Conservation (phyloP, 1,284 basidiomycete genomes). For the Sporisorium exsertum region DNA sequence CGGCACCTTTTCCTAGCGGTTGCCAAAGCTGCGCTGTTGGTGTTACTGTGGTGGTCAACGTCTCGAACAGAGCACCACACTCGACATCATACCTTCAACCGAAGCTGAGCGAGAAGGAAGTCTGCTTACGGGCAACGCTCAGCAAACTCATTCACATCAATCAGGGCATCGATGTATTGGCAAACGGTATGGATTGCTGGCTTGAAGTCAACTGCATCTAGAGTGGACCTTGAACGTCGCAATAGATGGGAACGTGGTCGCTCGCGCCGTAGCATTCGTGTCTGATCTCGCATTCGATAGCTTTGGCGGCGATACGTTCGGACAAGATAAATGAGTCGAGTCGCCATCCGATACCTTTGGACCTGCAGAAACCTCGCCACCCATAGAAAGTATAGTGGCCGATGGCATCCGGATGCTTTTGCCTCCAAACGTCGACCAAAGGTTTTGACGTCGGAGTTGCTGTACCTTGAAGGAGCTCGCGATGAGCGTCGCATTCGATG, state of each 20-base stretch:
- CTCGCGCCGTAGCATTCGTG: slow-evolving; percentile 86
- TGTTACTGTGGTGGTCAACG: too few relatives aligned
- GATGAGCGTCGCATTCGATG: slow-evolving; percentile 74
- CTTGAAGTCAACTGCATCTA: slow-evolving; percentile 11
- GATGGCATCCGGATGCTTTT: slow-evolving; percentile 76
- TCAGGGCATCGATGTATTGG: neutral
- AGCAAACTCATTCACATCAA: neutral
- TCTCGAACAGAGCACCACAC: too few relatives aligned
- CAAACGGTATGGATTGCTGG: neutral
- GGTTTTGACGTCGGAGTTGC: slow-evolving; percentile 63
- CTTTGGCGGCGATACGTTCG: slow-evolving; percentile 75
- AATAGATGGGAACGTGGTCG: slow-evolving; percentile 77
- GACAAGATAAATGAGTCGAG: slow-evolving; percentile 77
- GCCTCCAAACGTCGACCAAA: slow-evolving; percentile 85
- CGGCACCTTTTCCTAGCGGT: too few relatives aligned
- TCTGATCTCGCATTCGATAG: slow-evolving; percentile 82
- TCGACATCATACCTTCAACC: too few relatives aligned
- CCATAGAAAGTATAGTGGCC: slow-evolving; percentile 85
- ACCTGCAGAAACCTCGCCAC: slow-evolving; percentile 83
- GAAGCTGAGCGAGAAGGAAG: too few relatives aligned
- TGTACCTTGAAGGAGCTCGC: slow-evolving; percentile 63
- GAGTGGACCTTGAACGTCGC: slow-evolving; percentile 44
- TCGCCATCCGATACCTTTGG: slow-evolving; percentile 86
- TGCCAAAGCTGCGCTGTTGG: too few relatives aligned
- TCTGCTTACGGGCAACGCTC: too few relatives aligned